Evolutionary conservation across 768 basidiomycete genomes (phyloP).

Genomic region (Mycena haematopus): DNA sequence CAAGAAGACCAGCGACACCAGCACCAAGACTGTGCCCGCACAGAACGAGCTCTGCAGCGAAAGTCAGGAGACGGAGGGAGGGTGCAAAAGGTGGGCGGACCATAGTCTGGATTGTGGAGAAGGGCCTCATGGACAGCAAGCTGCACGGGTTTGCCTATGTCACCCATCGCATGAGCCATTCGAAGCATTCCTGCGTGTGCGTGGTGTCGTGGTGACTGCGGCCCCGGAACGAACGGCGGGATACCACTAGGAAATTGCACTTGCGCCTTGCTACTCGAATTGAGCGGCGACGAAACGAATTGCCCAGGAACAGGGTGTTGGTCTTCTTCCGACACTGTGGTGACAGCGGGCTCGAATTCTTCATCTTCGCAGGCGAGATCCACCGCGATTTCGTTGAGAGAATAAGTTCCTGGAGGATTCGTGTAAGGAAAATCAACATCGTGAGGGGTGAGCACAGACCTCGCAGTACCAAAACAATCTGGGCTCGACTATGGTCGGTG

Average conservation of each 20-base stretch:
- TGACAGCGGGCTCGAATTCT: slow-evolving; percentile 62
- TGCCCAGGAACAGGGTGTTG: slow-evolving; percentile 43
- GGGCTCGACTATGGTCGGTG: slow-evolving; percentile 75
- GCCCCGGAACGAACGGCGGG: slow-evolving; percentile 23
- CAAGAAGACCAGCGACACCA: slow-evolving; percentile 78
- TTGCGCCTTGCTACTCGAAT: slow-evolving; percentile 21
- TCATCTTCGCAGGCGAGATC: slow-evolving; percentile 84
- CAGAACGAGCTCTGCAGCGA: slow-evolving; percentile 65
- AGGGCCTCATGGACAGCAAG: slow-evolving; percentile 75
- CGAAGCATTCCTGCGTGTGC: slow-evolving; percentile 85
- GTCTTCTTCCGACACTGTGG: slow-evolving; percentile 40
- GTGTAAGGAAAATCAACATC: background rate
- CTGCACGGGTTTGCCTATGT: slow-evolving; percentile 77
- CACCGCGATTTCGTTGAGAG: slow-evolving; percentile 84
- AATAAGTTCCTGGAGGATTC: slow-evolving; percentile 70
- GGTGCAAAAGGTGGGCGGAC: slow-evolving; percentile 47
- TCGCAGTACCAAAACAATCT: slow-evolving; percentile 79
- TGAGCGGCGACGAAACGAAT: slow-evolving; percentile 42
- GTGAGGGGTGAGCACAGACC: slow-evolving; percentile 41
- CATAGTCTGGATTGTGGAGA: slow-evolving; percentile 71
- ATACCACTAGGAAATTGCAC: slow-evolving; percentile 17
- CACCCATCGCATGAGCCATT: slow-evolving; percentile 83
- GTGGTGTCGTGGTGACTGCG: slow-evolving; percentile 50
- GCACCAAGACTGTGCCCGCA: slow-evolving; percentile 88
- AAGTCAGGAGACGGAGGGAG: background rate